Evolutionary conservation across 2,329 filamentous ascomycete species (phyloP).

Genomic region (Lachnellula arida): DNA sequence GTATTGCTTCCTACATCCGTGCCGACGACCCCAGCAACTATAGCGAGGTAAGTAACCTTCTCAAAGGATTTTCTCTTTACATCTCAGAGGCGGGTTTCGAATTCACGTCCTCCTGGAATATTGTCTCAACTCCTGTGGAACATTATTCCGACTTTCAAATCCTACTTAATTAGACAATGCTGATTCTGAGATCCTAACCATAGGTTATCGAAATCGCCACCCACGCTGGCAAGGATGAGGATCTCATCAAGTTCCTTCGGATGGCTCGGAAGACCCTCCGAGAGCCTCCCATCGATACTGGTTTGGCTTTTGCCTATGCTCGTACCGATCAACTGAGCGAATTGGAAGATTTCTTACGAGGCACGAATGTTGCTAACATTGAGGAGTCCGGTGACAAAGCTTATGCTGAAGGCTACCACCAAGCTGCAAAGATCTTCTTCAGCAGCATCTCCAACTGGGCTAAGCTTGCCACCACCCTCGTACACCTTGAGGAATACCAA

Average conservation of each 20-base stretch:
- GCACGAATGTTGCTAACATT: constrained; percentile 90
- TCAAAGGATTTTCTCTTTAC: too few relatives aligned
- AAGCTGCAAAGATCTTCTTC: constrained; percentile 98
- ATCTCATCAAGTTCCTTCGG: constrained; percentile 90
- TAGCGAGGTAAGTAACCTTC: constrained; percentile 47
- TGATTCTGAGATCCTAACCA: too few relatives aligned
- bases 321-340: constrained; percentile 87
- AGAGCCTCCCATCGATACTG: constrained; percentile 90
- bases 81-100: too few relatives aligned
- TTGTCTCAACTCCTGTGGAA: too few relatives aligned
- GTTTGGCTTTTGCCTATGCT: constrained; percentile 87
- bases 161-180: too few relatives aligned
- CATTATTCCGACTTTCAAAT: too few relatives aligned
- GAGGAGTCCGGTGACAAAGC: constrained; percentile 98
- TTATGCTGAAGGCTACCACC: constrained; percentile 87
- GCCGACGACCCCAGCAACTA: constrained; percentile 91
- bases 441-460: constrained; percentile 99
- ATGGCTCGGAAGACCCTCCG: constrained; percentile 98
- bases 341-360: constrained; percentile 91
- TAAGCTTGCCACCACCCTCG: constrained; percentile 93
- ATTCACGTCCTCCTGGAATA: too few relatives aligned
- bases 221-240: constrained; percentile 94
- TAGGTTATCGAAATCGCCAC: constrained; percentile 88
- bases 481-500: constrained; percentile 97
- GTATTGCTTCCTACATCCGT: constrained; percentile 96